phyloP scores from a whole-genome alignment of 306 rosid species.

The Pueraria montana region DNA sequence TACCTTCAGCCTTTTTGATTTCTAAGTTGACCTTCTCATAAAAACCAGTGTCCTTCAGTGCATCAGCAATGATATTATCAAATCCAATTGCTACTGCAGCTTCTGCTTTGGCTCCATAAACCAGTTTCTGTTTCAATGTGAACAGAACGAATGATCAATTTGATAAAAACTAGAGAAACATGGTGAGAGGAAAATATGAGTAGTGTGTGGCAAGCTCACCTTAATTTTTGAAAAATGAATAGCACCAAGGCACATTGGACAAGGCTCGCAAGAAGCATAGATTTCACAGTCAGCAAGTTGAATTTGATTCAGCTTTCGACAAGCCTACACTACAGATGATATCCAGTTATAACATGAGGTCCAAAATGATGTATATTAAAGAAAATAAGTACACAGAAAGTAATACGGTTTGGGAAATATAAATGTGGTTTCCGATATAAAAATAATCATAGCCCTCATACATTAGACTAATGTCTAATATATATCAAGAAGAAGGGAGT shows the following conservation, averaged over 20 bases:
- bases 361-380: neutral
- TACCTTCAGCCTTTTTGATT: slow-evolving; percentile 86
- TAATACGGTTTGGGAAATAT: neutral
- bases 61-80: slow-evolving; percentile 81
- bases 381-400: neutral
- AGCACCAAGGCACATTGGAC: slow-evolving; percentile 96
- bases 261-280: slow-evolving; percentile 94
- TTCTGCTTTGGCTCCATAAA: slow-evolving; percentile 89
- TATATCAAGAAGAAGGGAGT: slow-evolving; percentile 6
- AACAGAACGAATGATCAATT: neutral
- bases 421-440: neutral
- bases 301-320: slow-evolving; percentile 75
- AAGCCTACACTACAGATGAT: slow-evolving; percentile 71
- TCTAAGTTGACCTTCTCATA: slow-evolving; percentile 78
- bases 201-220: slow-evolving; percentile 51
- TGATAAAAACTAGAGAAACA: neutral
- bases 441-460: neutral
- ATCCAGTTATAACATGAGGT: slow-evolving; percentile 17
- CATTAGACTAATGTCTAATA: neutral
- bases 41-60: slow-evolving; percentile 69
- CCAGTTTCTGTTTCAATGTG: slow-evolving; percentile 70
- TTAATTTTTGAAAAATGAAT: slow-evolving; percentile 86
- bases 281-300: slow-evolving; percentile 86
- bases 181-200: slow-evolving; percentile 13
- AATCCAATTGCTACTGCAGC: slow-evolving; percentile 87